These are phyloP conservation scores for Sherardia arvensis DNA, from an alignment of 257 asterid species.

Conservation along the genomic window DNA sequence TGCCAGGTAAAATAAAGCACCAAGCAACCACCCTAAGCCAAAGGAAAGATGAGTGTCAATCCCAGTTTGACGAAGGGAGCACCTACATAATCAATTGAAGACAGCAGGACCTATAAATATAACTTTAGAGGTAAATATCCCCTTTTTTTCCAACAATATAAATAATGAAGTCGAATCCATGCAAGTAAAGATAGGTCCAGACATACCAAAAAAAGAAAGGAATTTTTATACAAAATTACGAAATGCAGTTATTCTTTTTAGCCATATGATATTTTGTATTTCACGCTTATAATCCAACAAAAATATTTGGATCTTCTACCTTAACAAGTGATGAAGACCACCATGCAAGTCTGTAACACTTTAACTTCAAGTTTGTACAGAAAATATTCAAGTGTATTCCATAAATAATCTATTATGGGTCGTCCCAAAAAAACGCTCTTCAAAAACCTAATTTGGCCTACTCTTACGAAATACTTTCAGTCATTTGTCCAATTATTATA, in stretches of 20 bases:
- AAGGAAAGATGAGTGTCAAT: conserved; percentile 6
- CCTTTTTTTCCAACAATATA: background rate
- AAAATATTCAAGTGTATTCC: background rate
- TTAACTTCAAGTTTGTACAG: background rate
- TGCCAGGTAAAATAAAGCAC: conserved; percentile 93
- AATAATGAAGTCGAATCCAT: conserved; percentile 1
- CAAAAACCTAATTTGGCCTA: background rate
- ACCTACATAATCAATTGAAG: background rate
- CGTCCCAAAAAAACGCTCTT: background rate
- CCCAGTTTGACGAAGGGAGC: background rate
- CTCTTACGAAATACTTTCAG: background rate
- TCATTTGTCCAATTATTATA: background rate
- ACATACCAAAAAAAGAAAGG: too few relatives aligned
- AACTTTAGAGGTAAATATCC: too few relatives aligned
- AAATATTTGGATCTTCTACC: background rate
- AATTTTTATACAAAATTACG: too few relatives aligned
- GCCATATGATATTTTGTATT: too few relatives aligned
- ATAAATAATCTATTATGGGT: background rate
- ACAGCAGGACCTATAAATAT: too few relatives aligned
- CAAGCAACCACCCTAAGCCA: conserved; percentile 86
- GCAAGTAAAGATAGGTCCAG: background rate
- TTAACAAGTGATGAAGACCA: too few relatives aligned
- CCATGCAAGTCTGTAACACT: too few relatives aligned
- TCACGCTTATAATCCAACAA: background rate
- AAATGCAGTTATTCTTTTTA: too few relatives aligned